These are phyloP conservation scores for Fusarium sp. DNA, from an alignment of 2,329 filamentous ascomycete species.

Conservation along the genomic window DNA sequence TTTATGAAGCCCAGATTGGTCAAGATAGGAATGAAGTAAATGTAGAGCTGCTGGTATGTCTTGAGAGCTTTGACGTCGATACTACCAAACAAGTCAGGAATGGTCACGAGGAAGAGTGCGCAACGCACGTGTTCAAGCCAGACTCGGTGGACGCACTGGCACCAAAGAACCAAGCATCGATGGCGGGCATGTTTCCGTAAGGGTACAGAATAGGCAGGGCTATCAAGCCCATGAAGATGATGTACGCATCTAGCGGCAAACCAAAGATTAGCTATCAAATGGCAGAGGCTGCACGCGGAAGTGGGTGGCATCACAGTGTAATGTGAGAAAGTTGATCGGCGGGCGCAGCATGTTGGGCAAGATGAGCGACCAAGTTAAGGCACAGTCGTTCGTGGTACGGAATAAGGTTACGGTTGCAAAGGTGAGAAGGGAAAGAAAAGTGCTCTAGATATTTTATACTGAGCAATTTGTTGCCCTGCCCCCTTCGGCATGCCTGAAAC, in stretches of 20 bases:
- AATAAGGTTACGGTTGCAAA: background rate
- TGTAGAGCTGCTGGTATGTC: conserved; percentile 60
- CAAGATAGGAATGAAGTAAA: conserved; percentile 60
- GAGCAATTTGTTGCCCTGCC: background rate
- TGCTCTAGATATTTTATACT: background rate
- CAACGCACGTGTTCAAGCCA: background rate
- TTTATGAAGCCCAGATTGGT: conserved; percentile 61
- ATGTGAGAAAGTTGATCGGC: background rate
- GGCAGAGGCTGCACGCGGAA: background rate
- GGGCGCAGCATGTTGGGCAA: background rate
- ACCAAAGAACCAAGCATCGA: conserved; percentile 2
- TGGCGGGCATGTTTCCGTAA: background rate
- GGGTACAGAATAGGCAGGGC: background rate
- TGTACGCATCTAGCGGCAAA: background rate
- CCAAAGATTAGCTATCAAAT: background rate
- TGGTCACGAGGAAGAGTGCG: background rate
- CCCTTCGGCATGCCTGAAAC: background rate
- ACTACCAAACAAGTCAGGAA: conserved; percentile 41
- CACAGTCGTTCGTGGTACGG: background rate
- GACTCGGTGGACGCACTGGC: background rate
- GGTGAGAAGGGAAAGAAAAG: background rate
- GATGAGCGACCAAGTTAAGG: background rate
- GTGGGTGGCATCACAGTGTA: background rate
- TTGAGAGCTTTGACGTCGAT: conserved; percentile 59
- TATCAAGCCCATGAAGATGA: background rate